These are phyloP conservation scores for Penicillium desertorum DNA, from an alignment of 495 filamentous ascomycete species.

Conservation along the genomic window DNA sequence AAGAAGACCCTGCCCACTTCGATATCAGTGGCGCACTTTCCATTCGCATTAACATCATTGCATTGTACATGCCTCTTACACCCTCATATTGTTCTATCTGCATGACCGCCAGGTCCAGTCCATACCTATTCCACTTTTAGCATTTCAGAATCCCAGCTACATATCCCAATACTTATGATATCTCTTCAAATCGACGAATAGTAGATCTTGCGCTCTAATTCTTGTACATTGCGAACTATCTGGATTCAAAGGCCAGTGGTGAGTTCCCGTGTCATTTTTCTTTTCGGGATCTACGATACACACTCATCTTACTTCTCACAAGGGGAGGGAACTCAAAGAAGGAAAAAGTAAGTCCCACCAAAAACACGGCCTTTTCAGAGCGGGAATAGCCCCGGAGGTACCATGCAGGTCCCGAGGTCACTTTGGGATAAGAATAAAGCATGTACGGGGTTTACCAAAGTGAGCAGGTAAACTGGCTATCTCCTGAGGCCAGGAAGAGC, in stretches of 20 bases:
- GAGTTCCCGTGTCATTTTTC: neutral
- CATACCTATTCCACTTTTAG: neutral
- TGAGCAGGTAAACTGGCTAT: neutral
- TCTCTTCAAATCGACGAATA: neutral
- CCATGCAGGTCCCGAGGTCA: neutral
- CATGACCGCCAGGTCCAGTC: slow-evolving; percentile 7
- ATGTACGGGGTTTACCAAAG: neutral
- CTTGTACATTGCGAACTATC: neutral
- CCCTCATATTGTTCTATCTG: neutral
- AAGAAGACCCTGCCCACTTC: neutral
- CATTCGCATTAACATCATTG: neutral
- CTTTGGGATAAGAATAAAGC: neutral
- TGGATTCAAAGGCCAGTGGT: neutral
- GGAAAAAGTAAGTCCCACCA: neutral
- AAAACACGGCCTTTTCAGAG: neutral
- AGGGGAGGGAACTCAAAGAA: neutral
- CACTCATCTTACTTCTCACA: neutral
- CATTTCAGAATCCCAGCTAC: slow-evolving; percentile 8
- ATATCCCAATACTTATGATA: slow-evolving; percentile 20
- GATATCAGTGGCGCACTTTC: neutral
- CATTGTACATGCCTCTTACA: neutral
- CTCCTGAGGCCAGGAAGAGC: neutral
- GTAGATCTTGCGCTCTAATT: neutral
- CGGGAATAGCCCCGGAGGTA: neutral
- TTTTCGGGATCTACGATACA: too few species aligned